These are phyloP conservation scores for Xerocomus brunneocitrinus DNA, from an alignment of 768 basidiomycete species.

Conservation along the genomic window DNA sequence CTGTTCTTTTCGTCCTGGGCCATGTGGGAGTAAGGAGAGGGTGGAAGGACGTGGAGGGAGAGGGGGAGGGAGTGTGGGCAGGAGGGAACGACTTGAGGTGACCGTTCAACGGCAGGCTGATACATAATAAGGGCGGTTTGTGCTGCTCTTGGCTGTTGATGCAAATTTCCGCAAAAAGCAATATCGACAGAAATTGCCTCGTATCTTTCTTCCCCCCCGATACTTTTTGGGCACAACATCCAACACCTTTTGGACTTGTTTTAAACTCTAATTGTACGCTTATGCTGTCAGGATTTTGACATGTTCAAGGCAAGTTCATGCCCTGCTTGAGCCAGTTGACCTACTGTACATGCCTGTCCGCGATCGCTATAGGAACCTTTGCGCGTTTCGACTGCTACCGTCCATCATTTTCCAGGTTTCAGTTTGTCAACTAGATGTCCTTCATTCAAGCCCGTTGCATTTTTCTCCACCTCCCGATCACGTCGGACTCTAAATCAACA, in stretches of 20 bases:
- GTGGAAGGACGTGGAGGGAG: background rate
- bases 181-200: no score
- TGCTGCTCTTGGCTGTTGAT: background rate
- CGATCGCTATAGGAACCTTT: background rate
- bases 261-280: no score
- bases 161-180: no score
- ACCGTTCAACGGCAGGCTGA: background rate
- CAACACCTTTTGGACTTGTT: no score
- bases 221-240: no score
- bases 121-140: background rate
- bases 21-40: constrained; percentile 10
- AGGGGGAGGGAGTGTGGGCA: background rate
- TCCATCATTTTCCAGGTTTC: background rate
- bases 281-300: no score
- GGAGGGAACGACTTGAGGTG: background rate
- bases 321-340: no score
- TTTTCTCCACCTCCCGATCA: background rate
- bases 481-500: no score
- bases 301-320: no score
- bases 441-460: background rate
- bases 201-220: no score
- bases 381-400: background rate
- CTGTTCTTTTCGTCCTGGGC: constrained; percentile 23
- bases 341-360: no score
- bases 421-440: background rate